phyloP scores from a whole-genome alignment of 139 green algal species.

The Chlamydomonas sp. region DNA sequence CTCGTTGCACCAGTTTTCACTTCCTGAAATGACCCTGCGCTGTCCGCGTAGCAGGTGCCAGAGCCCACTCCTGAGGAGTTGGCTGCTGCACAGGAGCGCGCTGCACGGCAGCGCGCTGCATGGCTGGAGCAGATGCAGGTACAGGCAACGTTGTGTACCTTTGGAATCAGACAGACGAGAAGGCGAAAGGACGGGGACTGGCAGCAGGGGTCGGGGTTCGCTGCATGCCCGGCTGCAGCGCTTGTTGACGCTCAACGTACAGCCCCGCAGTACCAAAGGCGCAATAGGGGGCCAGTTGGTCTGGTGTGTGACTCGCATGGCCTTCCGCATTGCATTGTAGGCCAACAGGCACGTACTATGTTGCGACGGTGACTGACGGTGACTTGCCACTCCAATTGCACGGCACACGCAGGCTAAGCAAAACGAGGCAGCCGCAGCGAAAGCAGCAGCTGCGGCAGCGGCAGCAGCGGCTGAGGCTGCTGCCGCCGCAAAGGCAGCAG shows the following conservation, averaged over 20 bases:
- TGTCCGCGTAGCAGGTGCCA: background rate
- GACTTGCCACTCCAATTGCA: background rate
- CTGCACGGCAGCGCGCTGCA: background rate
- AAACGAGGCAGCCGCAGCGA: conserved; percentile 1
- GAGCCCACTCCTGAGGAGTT: background rate
- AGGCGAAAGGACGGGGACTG: too few relatives aligned
- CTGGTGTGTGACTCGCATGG: too few relatives aligned
- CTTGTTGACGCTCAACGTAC: too few relatives aligned
- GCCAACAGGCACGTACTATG: background rate
- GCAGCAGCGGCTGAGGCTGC: background rate
- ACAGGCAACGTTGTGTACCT: too few relatives aligned
- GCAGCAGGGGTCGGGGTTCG: too few relatives aligned
- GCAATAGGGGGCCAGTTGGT: too few relatives aligned
- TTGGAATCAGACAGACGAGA: too few relatives aligned
- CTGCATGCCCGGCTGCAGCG: too few relatives aligned
- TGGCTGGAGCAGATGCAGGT: conserved; percentile 23
- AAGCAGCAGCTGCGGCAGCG: background rate
- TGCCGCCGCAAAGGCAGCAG: background rate
- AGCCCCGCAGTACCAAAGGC: too few relatives aligned
- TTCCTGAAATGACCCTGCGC: too few relatives aligned
- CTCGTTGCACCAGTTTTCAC: too few relatives aligned
- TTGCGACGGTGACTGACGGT: background rate
- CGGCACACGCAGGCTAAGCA: background rate
- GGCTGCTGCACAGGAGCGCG: background rate
- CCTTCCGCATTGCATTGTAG: background rate